Percentiles rank a stretch among this genome's conserved stretches.
Conservation (phyloP, 306 rosid genomes). For the Abrus precatorius region DNA sequence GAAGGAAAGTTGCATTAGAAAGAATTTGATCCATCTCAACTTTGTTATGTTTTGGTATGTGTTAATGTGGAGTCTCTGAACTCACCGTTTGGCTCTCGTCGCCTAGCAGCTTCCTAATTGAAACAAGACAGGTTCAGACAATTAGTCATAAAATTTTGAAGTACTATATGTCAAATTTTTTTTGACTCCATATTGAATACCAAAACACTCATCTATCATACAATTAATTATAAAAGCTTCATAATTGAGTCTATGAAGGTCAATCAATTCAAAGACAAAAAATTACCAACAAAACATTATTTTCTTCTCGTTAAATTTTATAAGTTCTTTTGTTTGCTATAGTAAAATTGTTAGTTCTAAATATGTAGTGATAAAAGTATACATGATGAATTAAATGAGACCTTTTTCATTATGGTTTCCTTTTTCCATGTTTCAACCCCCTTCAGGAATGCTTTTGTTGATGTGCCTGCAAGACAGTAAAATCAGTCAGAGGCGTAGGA, state of each 20-base stretch:
- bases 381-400: neutral
- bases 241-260: neutral
- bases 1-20: slow-evolving; percentile 44
- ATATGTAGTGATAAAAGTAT: slow-evolving; percentile 12
- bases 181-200: neutral
- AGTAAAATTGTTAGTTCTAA: neutral
- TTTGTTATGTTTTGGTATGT: slow-evolving; percentile 13
- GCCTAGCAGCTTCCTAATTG: slow-evolving; percentile 74
- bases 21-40: neutral
- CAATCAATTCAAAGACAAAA: neutral
- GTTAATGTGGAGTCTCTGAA: slow-evolving; percentile 26
- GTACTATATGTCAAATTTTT: no score
- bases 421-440: slow-evolving; percentile 93
- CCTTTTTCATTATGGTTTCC: slow-evolving; percentile 89
- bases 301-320: neutral
- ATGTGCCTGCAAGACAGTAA: slow-evolving; percentile 65
- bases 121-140: slow-evolving; percentile 46
- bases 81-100: slow-evolving; percentile 70
- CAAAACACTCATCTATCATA: neutral
- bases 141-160: slow-evolving; percentile 38
- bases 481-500: slow-evolving; percentile 12
- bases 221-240: slow-evolving; percentile 7
- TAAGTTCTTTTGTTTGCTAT: neutral
- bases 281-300: neutral
- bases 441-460: slow-evolving; percentile 85